These are phyloP conservation scores for Suillus paluster DNA, from an alignment of 768 basidiomycete genomes.

Conservation along the genomic window DNA sequence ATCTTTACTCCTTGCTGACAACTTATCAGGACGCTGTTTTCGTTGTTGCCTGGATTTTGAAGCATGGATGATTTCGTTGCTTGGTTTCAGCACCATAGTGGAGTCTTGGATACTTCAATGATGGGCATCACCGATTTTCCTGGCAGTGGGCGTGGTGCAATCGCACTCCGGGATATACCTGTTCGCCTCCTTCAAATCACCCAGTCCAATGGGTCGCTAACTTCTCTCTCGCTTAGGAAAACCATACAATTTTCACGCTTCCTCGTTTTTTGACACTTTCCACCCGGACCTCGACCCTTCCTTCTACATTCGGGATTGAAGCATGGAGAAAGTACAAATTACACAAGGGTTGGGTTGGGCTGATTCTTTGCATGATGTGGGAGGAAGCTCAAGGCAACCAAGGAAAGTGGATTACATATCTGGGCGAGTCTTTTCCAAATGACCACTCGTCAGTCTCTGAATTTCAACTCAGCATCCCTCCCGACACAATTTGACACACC, in stretches of 20 bases:
- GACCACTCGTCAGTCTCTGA: background rate
- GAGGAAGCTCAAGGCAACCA: conserved; percentile 67
- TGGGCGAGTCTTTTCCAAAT: conserved; percentile 51
- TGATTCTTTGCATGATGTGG: conserved; percentile 97
- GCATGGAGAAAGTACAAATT: conserved; percentile 68
- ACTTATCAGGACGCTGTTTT: too few relatives aligned
- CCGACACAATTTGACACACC: conserved; percentile 83
- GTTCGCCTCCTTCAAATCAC: conserved; percentile 41
- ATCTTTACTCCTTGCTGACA: too few relatives aligned
- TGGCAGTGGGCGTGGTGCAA: conserved; percentile 71
- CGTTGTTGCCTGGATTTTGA: background rate
- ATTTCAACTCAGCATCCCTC: conserved; percentile 49
- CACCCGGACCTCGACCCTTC: conserved; percentile 73
- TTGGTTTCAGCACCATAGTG: conserved; percentile 66
- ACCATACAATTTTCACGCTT: conserved; percentile 77
- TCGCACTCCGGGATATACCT: conserved; percentile 75
- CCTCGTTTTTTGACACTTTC: conserved; percentile 81
- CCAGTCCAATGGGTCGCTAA: background rate
- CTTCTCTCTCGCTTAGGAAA: conserved; percentile 54
- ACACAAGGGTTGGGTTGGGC: conserved; percentile 78
- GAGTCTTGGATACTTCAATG: conserved; percentile 47
- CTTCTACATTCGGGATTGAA: conserved; percentile 56
- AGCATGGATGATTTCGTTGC: conserved; percentile 42
- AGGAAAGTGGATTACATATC: conserved; percentile 74
- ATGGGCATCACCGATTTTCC: conserved; percentile 52